Evolutionary conservation across 1,284 basidiomycete species (phyloP), one percentile per base, ranked within the genome.

Genomic region (Ganoderma sinense): DNA sequence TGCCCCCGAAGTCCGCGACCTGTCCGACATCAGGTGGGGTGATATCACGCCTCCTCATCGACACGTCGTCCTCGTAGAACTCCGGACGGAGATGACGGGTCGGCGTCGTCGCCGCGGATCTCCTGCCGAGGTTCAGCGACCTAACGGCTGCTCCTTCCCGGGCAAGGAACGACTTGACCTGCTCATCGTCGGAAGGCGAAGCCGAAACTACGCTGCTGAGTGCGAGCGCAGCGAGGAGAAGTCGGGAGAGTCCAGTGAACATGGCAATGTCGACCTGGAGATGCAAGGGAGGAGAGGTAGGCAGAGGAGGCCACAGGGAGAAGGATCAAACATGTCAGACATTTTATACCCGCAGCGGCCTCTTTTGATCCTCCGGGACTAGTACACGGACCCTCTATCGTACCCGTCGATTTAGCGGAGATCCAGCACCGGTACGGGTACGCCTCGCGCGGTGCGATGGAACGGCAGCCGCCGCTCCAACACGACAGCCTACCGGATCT

Each of bases 11-110:
- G 45, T 68, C 71, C n/a, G 76, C 77, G 23, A 77, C 72, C 69
- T 77, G 73, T 10, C 77, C 77, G 4, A 76, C 69, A 62, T 78
- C 77, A 40, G 75, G 76, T 33, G 69, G 69, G 7, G 72, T 72
- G 63, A 74, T 73, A 13, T 75, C 76, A 39, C 76, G 74, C 64
- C 74, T 77, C 31, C 39, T 36, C 59, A 58, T 41, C 56, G 43
- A 39, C 26, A 55, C 39, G 33, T 64, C 67, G 39, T 66, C 61
- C 16, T 65, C 65, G 45, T 67, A 63, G 48, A 66, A 71, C n/a
- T 45, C 63, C 8, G 76, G 74, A 2, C 76, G 75, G n/a, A 78
- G 67, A 62, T 78, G 77, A 29, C 77, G 74, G 13, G 75, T 72
- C 58, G 71, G 66, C 33, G 68, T 67, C 6, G 74, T 72, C 20